Conservation (phyloP, 2,329 filamentous ascomycete species). For the Cytospora piceicola region DNA sequence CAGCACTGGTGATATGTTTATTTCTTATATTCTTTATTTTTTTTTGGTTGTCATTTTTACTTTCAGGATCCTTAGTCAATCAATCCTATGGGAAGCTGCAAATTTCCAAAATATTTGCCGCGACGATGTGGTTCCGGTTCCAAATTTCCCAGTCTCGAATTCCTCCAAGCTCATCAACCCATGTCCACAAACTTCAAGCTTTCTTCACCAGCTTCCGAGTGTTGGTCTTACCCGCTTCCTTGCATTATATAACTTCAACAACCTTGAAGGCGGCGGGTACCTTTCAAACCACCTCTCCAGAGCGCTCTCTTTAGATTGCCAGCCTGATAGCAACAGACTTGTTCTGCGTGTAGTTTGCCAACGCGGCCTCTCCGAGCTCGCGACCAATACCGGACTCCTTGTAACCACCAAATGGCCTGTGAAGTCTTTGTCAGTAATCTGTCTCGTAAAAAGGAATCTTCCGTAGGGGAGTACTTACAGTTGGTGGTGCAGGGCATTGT, state of each 20-base stretch:
- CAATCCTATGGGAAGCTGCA: background rate
- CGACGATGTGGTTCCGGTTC: background rate
- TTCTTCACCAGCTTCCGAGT: background rate
- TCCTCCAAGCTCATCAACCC: background rate
- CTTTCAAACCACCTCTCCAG: background rate
- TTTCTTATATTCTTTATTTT: background rate
- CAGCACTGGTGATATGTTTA: background rate
- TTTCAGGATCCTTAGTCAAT: no score
- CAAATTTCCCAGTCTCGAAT: background rate
- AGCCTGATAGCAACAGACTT: slow-evolving; percentile 47
- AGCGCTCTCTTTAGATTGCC: background rate
- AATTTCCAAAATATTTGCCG: slow-evolving; percentile 2
- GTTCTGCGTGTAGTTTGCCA: slow-evolving; percentile 69
- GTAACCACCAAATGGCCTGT: slow-evolving; percentile 68
- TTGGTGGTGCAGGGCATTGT: slow-evolving; percentile 39
- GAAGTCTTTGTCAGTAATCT: background rate
- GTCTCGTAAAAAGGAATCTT: slow-evolving; percentile 6
- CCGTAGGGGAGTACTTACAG: slow-evolving; percentile 34
- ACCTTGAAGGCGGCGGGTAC: background rate
- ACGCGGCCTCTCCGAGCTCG: slow-evolving; percentile 71
- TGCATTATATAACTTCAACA: background rate
- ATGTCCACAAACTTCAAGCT: background rate
- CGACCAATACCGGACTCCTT: slow-evolving; percentile 80
- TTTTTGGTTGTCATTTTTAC: background rate
- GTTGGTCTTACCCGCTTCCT: background rate